Evolutionary conservation across 2,329 filamentous ascomycete species (phyloP).

Genomic region (Pyrenochaeta sp.): DNA sequence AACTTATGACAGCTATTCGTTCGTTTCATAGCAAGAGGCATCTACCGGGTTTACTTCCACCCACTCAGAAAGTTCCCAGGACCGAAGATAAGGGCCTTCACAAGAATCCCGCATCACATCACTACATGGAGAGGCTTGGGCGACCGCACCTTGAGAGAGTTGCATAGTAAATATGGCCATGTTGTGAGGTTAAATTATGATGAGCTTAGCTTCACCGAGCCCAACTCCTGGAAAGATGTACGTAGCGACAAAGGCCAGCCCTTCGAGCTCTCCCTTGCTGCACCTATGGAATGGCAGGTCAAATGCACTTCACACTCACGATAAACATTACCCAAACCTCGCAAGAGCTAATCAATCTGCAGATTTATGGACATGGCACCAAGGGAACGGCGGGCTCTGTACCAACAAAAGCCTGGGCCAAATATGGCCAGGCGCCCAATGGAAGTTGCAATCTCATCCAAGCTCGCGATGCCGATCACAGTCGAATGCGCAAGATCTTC

Average conservation of each 20-base stretch:
- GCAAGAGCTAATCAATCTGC: background rate
- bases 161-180: constrained; percentile 53
- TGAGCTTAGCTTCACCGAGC: constrained; percentile 51
- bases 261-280: background rate
- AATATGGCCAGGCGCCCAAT: constrained; percentile 30
- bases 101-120: constrained; percentile 45
- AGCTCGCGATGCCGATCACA: constrained; percentile 47
- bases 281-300: background rate
- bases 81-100: constrained; percentile 48
- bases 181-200: constrained; percentile 53
- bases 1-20: constrained; percentile 16
- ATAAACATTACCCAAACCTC: background rate
- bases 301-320: too few relatives aligned
- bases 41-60: constrained; percentile 41
- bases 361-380: constrained; percentile 38
- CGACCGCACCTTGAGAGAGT: constrained; percentile 28
- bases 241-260: background rate
- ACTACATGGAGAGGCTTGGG: constrained; percentile 31
- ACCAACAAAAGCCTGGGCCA: constrained; percentile 36
- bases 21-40: constrained; percentile 26
- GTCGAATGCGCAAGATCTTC: constrained; percentile 51
- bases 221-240: constrained; percentile 45
- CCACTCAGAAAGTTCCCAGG: constrained; percentile 56
- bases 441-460: constrained; percentile 40
- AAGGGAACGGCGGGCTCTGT: constrained; percentile 23